A percentile compares a stretch with the other conserved stretches of the same genome.
Conservation (phyloP, 2,329 filamentous ascomycete species). For the Grosmannia huntii region DNA sequence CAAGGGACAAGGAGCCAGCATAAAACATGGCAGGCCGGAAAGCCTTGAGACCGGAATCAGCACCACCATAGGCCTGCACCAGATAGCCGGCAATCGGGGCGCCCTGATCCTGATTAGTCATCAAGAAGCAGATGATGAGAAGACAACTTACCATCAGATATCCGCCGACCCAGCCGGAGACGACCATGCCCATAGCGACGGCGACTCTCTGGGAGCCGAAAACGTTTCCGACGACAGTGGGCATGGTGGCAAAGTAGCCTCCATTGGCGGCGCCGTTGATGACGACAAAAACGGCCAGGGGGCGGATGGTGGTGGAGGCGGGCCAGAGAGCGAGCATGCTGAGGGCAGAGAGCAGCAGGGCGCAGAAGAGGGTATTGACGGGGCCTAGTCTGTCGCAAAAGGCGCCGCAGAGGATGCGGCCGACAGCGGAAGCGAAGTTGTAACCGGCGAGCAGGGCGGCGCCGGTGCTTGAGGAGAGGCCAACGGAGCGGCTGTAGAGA, state of each 20-base stretch:
- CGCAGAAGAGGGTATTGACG: slow-evolving; percentile 39
- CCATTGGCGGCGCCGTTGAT: slow-evolving; percentile 49
- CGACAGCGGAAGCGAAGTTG: slow-evolving; percentile 46
- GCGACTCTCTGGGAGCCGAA: slow-evolving; percentile 42
- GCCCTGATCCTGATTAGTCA: slow-evolving; percentile 21
- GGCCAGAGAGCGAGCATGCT: slow-evolving; percentile 52
- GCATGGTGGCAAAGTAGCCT: slow-evolving; percentile 51
- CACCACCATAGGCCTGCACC: slow-evolving; percentile 39
- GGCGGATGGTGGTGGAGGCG: slow-evolving; percentile 37
- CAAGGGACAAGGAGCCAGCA: slow-evolving; percentile 38
- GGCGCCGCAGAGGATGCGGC: slow-evolving; percentile 40
- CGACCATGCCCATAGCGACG: slow-evolving; percentile 48
- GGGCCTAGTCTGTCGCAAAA: slow-evolving; percentile 41
- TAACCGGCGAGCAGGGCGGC: slow-evolving; percentile 48
- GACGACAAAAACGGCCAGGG: slow-evolving; percentile 42
- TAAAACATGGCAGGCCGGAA: slow-evolving; percentile 51
- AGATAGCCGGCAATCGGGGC: slow-evolving; percentile 49
- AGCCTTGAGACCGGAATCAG: slow-evolving; percentile 32
- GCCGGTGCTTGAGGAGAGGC: slow-evolving; percentile 36
- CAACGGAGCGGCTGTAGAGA: slow-evolving; percentile 40
- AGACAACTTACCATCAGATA: slow-evolving; percentile 32
- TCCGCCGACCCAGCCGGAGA: slow-evolving; percentile 46
- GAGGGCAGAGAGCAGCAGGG: slow-evolving; percentile 37
- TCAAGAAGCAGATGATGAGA: not conserved
- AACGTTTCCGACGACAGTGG: slow-evolving; percentile 46